These are phyloP conservation scores for Panicum miliaceum DNA, from an alignment of 176 grass and related monocot genomes.

Conservation along the genomic window DNA sequence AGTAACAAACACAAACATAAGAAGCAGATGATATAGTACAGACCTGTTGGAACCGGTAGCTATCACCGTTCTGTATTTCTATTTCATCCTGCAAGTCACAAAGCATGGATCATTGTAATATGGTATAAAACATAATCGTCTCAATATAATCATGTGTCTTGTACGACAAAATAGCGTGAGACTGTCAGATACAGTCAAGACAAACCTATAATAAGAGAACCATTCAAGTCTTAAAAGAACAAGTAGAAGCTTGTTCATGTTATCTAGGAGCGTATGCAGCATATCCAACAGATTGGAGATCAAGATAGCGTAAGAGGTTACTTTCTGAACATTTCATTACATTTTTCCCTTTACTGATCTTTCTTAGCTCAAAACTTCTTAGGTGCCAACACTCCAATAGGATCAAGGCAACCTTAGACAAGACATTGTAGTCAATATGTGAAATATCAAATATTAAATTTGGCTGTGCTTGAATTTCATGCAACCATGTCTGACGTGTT, in stretches of 20 bases:
- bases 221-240: neutral
- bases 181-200: neutral
- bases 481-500: neutral
- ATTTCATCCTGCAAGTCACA: constrained; percentile 80
- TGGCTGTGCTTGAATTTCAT: constrained; percentile 14
- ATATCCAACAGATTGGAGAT: constrained; percentile 10
- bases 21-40: constrained; percentile 23
- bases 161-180: neutral
- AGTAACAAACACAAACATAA: constrained; percentile 29
- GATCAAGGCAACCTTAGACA: constrained; percentile 7
- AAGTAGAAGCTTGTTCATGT: constrained; percentile 10
- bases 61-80: constrained; percentile 83
- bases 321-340: constrained; percentile 21
- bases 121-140: neutral
- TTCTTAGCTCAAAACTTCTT: constrained; percentile 13
- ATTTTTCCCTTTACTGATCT: neutral
- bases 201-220: neutral
- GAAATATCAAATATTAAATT: constrained; percentile 20
- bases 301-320: neutral
- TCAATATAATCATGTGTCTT: neutral
- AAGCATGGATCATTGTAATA: constrained; percentile 37
- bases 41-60: constrained; percentile 84
- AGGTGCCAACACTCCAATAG: constrained; percentile 11
- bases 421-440: constrained; percentile 27
- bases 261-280: constrained; percentile 25